phyloP scores from a whole-genome alignment of 2,329 filamentous ascomycete species.

The Aureobasidium vineae region DNA sequence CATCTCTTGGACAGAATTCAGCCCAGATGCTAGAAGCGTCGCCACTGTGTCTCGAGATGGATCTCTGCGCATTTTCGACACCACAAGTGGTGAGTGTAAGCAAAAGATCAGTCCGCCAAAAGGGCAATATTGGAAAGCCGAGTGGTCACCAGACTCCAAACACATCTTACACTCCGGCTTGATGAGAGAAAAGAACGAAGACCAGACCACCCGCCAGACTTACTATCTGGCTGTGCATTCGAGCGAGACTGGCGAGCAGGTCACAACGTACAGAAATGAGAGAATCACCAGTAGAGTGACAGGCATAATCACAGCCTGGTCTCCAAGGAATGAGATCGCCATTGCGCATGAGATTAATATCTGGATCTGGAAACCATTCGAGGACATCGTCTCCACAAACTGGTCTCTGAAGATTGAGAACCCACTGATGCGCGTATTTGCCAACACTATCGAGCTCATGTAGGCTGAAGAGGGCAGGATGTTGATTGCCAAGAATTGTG shows the following conservation, averaged over 20 bases:
- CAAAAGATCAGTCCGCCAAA: conserved; percentile 27
- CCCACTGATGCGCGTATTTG: not conserved
- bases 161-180: conserved; percentile 27
- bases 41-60: not conserved
- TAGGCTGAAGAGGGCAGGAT: conserved; percentile 14
- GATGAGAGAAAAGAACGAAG: not conserved
- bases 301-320: conserved; percentile 6
- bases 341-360: not conserved
- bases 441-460: not conserved
- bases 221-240: not conserved
- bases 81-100: conserved; percentile 19
- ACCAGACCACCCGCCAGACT: not conserved
- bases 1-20: conserved; percentile 1
- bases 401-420: not conserved
- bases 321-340: not conserved
- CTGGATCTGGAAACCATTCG: conserved; percentile 3
- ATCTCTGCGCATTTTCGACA: conserved; percentile 28
- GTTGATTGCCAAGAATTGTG: not conserved
- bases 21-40: conserved; percentile 2
- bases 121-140: conserved; percentile 28
- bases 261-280: not conserved
- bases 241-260: not conserved
- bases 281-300: not conserved
- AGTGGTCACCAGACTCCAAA: conserved; percentile 29
- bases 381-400: not conserved